Evolutionary conservation across 495 filamentous ascomycete genomes (phyloP).

Genomic region (Delitschia confertaspora): DNA sequence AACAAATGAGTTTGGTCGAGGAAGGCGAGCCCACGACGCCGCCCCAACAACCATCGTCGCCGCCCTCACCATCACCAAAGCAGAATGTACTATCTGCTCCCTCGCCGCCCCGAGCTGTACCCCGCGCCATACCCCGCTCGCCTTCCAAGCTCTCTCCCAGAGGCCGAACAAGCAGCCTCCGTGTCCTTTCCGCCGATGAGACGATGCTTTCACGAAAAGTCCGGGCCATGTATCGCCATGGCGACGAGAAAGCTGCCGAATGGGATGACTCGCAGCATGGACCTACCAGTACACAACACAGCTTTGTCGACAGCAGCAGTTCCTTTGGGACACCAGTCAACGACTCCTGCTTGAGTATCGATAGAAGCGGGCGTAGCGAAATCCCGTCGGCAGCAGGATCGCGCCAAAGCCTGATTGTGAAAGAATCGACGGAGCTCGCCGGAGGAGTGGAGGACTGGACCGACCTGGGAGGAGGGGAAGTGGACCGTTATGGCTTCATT

Average conservation of each 20-base stretch:
- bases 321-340: conserved; percentile 34
- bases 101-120: conserved; percentile 11
- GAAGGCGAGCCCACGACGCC: conserved; percentile 11
- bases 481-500: conserved; percentile 96
- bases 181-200: conserved; percentile 64
- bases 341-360: conserved; percentile 19
- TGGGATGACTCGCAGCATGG: conserved; percentile 38
- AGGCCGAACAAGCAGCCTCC: conserved; percentile 31
- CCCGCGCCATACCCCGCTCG: conserved; percentile 28
- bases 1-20: conserved; percentile 8
- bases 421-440: conserved; percentile 54
- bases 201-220: conserved; percentile 82
- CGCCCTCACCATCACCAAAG: not conserved
- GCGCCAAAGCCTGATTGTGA: conserved; percentile 35
- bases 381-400: conserved; percentile 10
- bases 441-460: conserved; percentile 96
- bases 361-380: conserved; percentile 5
- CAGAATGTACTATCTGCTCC: conserved; percentile 4
- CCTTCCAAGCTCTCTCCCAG: conserved; percentile 35
- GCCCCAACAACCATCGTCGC: no score
- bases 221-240: conserved; percentile 82
- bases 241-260: conserved; percentile 47
- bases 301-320: conserved; percentile 39
- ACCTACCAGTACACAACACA: conserved; percentile 50
- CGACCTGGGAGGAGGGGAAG: conserved; percentile 72